Percentiles rank a stretch among this genome's conserved stretches.
These are phyloP conservation scores for Amyloporia xantha DNA, from an alignment of 768 basidiomycete species.

Conservation along the genomic window DNA sequence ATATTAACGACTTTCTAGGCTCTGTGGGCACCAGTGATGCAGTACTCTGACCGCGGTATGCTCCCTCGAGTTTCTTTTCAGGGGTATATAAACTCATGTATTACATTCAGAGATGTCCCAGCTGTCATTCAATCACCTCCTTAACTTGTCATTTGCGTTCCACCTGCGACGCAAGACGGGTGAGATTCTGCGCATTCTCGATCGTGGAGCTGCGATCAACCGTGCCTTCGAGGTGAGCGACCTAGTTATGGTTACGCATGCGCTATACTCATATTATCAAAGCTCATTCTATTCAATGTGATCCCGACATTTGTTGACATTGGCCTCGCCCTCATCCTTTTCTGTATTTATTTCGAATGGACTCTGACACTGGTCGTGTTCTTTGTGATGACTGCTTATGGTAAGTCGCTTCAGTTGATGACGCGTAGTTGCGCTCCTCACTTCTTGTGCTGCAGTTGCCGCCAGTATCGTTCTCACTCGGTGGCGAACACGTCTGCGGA, in stretches of 20 bases:
- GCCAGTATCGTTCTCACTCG: constrained; percentile 53
- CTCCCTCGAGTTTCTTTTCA: neutral
- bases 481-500: constrained; percentile 68
- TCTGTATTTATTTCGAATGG: constrained; percentile 59
- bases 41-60: constrained; percentile 71
- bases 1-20: constrained; percentile 32
- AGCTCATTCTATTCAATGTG: constrained; percentile 81
- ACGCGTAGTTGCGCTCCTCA: neutral
- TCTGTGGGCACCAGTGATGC: constrained; percentile 86
- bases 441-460: constrained; percentile 30
- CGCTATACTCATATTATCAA: no score
- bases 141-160: constrained; percentile 82
- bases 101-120: constrained; percentile 66
- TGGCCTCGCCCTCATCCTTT: constrained; percentile 60
- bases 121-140: constrained; percentile 78
- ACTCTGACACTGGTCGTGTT: constrained; percentile 60
- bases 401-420: constrained; percentile 31
- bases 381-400: constrained; percentile 67
- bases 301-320: constrained; percentile 81
- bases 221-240: constrained; percentile 59
- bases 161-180: constrained; percentile 81
- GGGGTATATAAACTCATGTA: neutral
- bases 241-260: no score
- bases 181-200: constrained; percentile 75
- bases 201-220: constrained; percentile 83